These are phyloP conservation scores for Bothia castanella DNA, from an alignment of 1,284 basidiomycete genomes.

Conservation along the genomic window DNA sequence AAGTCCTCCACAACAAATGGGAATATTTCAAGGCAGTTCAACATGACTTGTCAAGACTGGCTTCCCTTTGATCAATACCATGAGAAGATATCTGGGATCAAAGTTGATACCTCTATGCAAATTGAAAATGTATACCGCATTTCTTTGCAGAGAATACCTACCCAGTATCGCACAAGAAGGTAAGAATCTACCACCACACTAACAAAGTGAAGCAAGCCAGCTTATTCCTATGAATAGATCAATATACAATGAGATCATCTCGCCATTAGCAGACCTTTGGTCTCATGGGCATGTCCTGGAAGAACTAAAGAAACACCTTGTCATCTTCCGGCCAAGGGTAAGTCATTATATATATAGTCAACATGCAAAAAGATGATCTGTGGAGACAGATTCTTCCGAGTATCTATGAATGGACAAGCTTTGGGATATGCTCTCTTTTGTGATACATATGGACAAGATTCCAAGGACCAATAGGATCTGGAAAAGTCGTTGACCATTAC, in stretches of 20 bases:
- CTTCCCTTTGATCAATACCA: background rate
- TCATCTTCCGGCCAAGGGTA: background rate
- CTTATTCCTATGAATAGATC: background rate
- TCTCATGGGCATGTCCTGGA: background rate
- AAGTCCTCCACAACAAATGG: background rate
- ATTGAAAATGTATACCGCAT: background rate
- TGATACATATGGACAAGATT: too few species aligned
- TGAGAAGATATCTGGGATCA: background rate
- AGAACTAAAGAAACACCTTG: background rate
- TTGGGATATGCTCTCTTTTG: background rate
- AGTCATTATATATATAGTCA: background rate
- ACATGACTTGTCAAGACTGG: background rate
- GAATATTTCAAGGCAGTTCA: background rate
- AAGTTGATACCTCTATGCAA: background rate
- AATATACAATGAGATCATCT: background rate
- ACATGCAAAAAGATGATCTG: background rate
- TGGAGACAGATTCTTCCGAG: background rate
- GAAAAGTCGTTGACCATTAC: background rate
- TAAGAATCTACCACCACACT: background rate
- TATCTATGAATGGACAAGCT: slow-evolving; percentile 5
- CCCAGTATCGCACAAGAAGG: background rate
- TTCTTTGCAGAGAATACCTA: background rate
- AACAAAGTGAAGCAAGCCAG: too few species aligned
- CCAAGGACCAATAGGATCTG: too few species aligned
- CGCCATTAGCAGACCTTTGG: background rate